A percentile compares a stretch with the other conserved stretches of the same genome.
These are phyloP conservation scores for Barnettozyma salicaria DNA, from an alignment of 805 yeast species.

Conservation along the genomic window DNA sequence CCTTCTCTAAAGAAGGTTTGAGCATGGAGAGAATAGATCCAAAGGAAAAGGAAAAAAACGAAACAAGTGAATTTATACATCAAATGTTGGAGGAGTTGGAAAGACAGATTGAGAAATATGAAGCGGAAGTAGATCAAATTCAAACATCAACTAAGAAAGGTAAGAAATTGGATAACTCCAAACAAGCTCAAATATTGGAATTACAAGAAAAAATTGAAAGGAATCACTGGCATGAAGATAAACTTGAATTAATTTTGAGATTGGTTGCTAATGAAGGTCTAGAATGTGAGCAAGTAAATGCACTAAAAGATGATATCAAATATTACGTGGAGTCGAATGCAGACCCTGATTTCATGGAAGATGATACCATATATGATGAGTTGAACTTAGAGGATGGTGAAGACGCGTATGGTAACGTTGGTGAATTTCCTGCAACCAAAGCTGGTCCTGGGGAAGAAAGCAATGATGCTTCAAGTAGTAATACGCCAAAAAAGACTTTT, in stretches of 20 bases:
- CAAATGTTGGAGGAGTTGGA: constrained; percentile 72
- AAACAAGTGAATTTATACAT: constrained; percentile 62
- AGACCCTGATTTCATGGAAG: constrained; percentile 89
- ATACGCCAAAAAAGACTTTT: constrained; percentile 35
- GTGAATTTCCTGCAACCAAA: constrained; percentile 27
- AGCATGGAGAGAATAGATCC: constrained; percentile 71
- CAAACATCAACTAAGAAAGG: constrained; percentile 50
- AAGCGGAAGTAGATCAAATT: constrained; percentile 58
- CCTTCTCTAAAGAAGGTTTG: constrained; percentile 88
- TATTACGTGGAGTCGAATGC: constrained; percentile 92
- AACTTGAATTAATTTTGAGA: constrained; percentile 72
- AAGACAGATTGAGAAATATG: constrained; percentile 73
- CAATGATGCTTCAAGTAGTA: constrained; percentile 3
- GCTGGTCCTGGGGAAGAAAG: constrained; percentile 12
- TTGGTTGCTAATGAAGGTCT: constrained; percentile 74
- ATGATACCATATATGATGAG: constrained; percentile 87
- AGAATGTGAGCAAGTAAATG: constrained; percentile 70
- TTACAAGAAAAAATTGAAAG: constrained; percentile 59
- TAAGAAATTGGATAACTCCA: constrained; percentile 47
- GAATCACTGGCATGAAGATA: constrained; percentile 71
- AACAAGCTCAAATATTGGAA: constrained; percentile 56
- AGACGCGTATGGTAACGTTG: constrained; percentile 47
- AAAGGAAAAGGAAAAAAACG: constrained; percentile 71
- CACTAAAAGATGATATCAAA: constrained; percentile 80
- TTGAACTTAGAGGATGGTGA: constrained; percentile 62